These are phyloP conservation scores for Talaromyces adpressus DNA, from an alignment of 495 filamentous ascomycete genomes.

Conservation along the genomic window DNA sequence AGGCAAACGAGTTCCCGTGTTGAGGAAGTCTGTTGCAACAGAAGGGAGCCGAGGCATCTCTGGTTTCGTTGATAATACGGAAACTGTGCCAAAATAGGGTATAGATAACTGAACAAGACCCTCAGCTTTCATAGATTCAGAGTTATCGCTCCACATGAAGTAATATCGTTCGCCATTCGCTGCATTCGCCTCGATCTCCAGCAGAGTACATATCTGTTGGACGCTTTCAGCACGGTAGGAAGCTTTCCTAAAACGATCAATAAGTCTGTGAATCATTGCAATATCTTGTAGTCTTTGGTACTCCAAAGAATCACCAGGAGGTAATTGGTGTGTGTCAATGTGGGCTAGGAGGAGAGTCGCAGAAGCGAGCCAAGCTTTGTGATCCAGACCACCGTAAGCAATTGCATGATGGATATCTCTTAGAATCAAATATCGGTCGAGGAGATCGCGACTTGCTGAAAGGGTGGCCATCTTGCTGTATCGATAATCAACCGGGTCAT, in stretches of 20 bases:
- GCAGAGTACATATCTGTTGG: slow-evolving; percentile 26
- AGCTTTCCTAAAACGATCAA: slow-evolving; percentile 31
- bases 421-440: slow-evolving; percentile 30
- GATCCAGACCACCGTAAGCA: slow-evolving; percentile 42
- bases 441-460: slow-evolving; percentile 37
- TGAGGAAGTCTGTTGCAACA: too few species aligned
- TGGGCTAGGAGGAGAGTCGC: slow-evolving; percentile 38
- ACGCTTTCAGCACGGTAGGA: slow-evolving; percentile 22
- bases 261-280: slow-evolving; percentile 16
- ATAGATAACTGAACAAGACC: slow-evolving; percentile 17
- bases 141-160: slow-evolving; percentile 21
- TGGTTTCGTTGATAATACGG: slow-evolving; percentile 18
- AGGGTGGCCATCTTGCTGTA: slow-evolving; percentile 40
- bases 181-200: slow-evolving; percentile 21
- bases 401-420: slow-evolving; percentile 27
- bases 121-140: background rate
- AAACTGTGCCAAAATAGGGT: slow-evolving; percentile 32
- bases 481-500: slow-evolving; percentile 20
- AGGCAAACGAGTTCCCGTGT: too few species aligned
- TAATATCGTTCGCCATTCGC: slow-evolving; percentile 25
- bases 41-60: background rate
- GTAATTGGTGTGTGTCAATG: slow-evolving; percentile 23
- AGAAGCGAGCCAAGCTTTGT: slow-evolving; percentile 40
- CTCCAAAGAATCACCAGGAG: slow-evolving; percentile 20
- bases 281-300: slow-evolving; percentile 26